Evolutionary conservation across 169 alveolate genomes (phyloP).

Genomic region (Plasmodium adleri): DNA sequence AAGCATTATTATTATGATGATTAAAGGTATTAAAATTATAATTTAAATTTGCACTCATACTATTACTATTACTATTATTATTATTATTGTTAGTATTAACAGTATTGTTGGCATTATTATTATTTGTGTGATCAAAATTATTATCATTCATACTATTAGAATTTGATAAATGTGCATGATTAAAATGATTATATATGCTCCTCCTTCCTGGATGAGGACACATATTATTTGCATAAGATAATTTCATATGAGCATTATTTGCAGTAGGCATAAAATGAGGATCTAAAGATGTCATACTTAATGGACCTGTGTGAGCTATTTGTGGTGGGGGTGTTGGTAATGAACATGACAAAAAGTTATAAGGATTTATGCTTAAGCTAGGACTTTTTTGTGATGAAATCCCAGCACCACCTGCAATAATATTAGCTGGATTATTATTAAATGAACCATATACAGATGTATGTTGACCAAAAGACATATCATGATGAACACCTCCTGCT

Average conservation of each 20-base stretch:
- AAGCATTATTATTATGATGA: conserved; percentile 1
- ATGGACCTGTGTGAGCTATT: conserved; percentile 12
- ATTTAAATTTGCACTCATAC: conserved; percentile 16
- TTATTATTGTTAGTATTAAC: conserved; percentile 1
- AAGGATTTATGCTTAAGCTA: conserved; percentile 34
- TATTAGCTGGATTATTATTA: conserved; percentile 12
- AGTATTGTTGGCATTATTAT: conserved; percentile 5
- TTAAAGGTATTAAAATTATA: conserved; percentile 18
- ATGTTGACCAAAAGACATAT: conserved; percentile 44
- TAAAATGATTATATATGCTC: conserved; percentile 46
- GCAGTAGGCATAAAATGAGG: conserved; percentile 33
- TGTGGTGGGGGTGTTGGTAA: conserved; percentile 40
- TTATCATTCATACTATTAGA: conserved; percentile 15
- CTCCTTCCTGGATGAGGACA: conserved; percentile 37
- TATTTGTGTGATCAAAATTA: conserved; percentile 12
- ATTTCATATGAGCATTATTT: conserved; percentile 32
- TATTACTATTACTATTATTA: conserved; percentile 1
- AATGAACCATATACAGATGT: conserved; percentile 50
- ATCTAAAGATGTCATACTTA: conserved; percentile 29
- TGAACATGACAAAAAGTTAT: conserved; percentile 53
- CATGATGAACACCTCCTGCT: conserved; percentile 52
- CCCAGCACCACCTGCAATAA: conserved; percentile 15
- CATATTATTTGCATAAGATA: conserved; percentile 41
- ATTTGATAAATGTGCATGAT: neutral
- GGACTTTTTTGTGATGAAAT: conserved; percentile 23